Percentiles rank a stretch among this genome's conserved stretches.
phyloP scores from a whole-genome alignment of 2,329 filamentous ascomycete species.

The Ophiostoma triangulosporum region DNA sequence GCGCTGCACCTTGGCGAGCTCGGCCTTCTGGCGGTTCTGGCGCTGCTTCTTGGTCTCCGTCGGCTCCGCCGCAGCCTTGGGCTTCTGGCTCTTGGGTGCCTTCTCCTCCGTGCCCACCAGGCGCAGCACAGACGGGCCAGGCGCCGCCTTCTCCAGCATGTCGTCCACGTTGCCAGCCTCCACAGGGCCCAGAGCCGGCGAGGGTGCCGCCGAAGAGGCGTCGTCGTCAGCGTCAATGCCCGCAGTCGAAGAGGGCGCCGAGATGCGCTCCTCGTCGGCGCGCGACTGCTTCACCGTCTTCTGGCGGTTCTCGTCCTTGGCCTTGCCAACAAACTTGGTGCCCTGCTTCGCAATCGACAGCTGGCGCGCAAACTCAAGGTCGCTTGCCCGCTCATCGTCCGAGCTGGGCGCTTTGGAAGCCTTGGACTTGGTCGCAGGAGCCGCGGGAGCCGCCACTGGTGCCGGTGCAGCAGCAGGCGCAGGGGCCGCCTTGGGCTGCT shows the following conservation, averaged over 20 bases:
- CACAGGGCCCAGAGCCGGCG: conserved; percentile 45
- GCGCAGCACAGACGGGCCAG: conserved; percentile 62
- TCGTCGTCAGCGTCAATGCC: conserved; percentile 73
- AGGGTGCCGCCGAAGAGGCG: conserved; percentile 53
- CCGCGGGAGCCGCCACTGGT: conserved; percentile 9
- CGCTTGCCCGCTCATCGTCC: conserved; percentile 34
- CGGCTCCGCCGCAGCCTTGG: conserved; percentile 41
- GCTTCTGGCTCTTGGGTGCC: conserved; percentile 42
- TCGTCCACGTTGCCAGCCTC: conserved; percentile 64
- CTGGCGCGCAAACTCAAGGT: conserved; percentile 64
- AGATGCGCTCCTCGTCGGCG: conserved; percentile 40
- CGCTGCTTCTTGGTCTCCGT: conserved; percentile 89
- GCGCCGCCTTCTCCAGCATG: conserved; percentile 67
- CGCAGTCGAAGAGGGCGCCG: conserved; percentile 54
- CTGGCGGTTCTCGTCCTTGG: conserved; percentile 47
- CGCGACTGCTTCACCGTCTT: conserved; percentile 59
- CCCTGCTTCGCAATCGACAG: conserved; percentile 59
- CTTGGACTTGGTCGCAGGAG: conserved; percentile 17
- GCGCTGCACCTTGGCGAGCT: conserved; percentile 60
- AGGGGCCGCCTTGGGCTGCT: conserved; percentile 24
- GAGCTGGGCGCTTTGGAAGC: conserved; percentile 21
- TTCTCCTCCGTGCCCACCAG: conserved; percentile 49
- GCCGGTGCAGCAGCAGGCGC: conserved; percentile 11
- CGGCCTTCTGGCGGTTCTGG: conserved; percentile 80
- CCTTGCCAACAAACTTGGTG: conserved; percentile 40